Conservation (phyloP, 2,329 filamentous ascomycete genomes). For the Cytospora mali region DNA sequence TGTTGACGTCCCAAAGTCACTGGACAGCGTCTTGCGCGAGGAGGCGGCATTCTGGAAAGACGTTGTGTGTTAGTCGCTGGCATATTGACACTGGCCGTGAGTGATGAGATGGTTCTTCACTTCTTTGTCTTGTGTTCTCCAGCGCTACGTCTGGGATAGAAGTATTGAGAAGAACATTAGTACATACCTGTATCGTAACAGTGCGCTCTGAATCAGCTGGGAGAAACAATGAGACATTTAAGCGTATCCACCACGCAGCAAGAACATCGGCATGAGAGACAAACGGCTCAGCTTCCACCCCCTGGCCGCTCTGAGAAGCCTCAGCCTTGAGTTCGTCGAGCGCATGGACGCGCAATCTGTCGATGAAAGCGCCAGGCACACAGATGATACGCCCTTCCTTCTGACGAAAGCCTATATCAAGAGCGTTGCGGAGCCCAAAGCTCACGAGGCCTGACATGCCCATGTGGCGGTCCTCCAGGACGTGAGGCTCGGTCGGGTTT, state of each 20-base stretch:
- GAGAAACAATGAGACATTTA: neutral
- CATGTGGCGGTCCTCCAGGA: constrained; percentile 30
- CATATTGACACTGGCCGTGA: no score
- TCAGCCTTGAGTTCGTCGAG: neutral
- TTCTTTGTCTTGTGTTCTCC: no score
- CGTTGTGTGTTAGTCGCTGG: neutral
- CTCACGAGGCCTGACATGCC: constrained; percentile 31
- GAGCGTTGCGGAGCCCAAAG: constrained; percentile 35
- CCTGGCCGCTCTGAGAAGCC: neutral
- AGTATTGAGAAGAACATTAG: no score
- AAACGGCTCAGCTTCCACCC: neutral
- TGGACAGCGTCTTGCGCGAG: neutral
- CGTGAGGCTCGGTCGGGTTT: constrained; percentile 32
- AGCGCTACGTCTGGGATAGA: no score
- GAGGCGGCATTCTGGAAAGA: neutral
- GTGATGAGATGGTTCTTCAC: no score
- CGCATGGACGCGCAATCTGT: neutral
- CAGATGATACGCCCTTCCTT: constrained; percentile 10
- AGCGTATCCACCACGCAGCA: neutral
- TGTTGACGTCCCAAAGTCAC: neutral
- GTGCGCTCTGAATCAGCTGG: neutral
- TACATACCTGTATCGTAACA: neutral
- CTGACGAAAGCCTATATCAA: neutral
- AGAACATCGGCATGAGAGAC: neutral
- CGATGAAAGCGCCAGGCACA: constrained; percentile 11